Base-by-base conservation (phyloP, 441 rosid species). In the Capsella rubella region DNA sequence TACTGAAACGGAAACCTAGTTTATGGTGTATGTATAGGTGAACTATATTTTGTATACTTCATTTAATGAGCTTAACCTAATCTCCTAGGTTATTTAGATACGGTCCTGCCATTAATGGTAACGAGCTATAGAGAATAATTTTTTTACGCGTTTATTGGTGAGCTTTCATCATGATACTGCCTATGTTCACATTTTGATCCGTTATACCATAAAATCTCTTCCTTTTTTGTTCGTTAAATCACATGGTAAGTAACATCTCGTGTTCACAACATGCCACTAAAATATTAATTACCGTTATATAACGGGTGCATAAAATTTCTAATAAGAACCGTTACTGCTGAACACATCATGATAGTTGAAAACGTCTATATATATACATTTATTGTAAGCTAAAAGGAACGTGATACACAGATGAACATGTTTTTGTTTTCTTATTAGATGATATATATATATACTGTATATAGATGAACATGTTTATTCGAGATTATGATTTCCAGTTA, bases 181-280 rank as follows among this genome's bases (percentile, higher is more conserved):
- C 14, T 57, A 51, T 75, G 69, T 75, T 68, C 74, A 68, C 64
- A 68, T 75, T 62, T 75, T 69, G 59, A 62, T 76, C 74, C 39
- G 64, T 54, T 69, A 28, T 69, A 35, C 21, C 43, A 74, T 21
- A 39, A 49, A 29, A 14, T 25, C 10, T 65, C 25, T 50, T 58
- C 50, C 2, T 21, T 6, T 12, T 42, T 42, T 34, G 54, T 32
- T 68, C 9, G 50, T 61, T 63, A 27, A 18, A 16, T 68, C 70
- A 42, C 60, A 76, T 76, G 75, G 29, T 27, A 52, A 40, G 50
- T 59, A n/a, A 45, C 15, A 54, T 69, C 64, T 75, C 69, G 70
- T 69, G 65, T 62, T 75, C 59, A 53, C 65, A 69, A 62, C 43
- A 68, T 45, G 74, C 74, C 58, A 75, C 51, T n/a, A 40, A 6